Evolutionary conservation across 257 asterid genomes (phyloP), one percentile per base, ranked within the genome.

Genomic region (Cynanchum wilfordii): DNA sequence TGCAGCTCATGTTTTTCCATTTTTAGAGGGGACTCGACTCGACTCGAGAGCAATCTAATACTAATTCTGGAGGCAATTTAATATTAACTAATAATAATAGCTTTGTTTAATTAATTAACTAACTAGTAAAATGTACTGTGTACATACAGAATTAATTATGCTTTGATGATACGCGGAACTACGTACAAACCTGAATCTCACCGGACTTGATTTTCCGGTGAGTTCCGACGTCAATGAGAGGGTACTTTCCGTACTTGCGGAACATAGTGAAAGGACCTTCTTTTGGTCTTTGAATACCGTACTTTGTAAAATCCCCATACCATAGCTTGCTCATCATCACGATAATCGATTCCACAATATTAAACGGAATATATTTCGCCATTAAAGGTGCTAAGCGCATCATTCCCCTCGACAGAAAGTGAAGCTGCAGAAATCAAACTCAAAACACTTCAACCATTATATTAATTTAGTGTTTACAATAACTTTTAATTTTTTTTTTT

Each of bases 151-250:
- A 33, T 33, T 33, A 33, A 33, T 33, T 33, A 33, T 33, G 4
- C 3, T 33, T n/a, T n/a, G n/a, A n/a, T 19, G 11, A 15, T 55
- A 50, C 42, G 1, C 42, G 1, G 10, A 4, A 42, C 47, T 2
- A 19, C n/a, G n/a, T n/a, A n/a, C 73, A 20, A 36, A 92, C 97
- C 95, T 89, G 86, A 82, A 92, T 85, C 68, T 87, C 74, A 4
- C 90, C 78, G 0, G 89, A 82, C 44, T 85, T 87, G 42, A 89
- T 83, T 40, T 89, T 86, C 33, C 9, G 38, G 29, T 68, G 0
- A 38, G 97, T 86, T n/a, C 97, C 98, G 49, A 83, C 83, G 57
- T 92, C 93, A 49, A 90, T 10, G 5, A 92, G 69, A 0, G 97
- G 97, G 68, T 89, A 93, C 63, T 87, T 93, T 0, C 96, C 96